Evolutionary conservation across 495 filamentous ascomycete genomes (phyloP), one percentile per base, ranked within the genome.

Genomic region (Penicillium mononematosum): DNA sequence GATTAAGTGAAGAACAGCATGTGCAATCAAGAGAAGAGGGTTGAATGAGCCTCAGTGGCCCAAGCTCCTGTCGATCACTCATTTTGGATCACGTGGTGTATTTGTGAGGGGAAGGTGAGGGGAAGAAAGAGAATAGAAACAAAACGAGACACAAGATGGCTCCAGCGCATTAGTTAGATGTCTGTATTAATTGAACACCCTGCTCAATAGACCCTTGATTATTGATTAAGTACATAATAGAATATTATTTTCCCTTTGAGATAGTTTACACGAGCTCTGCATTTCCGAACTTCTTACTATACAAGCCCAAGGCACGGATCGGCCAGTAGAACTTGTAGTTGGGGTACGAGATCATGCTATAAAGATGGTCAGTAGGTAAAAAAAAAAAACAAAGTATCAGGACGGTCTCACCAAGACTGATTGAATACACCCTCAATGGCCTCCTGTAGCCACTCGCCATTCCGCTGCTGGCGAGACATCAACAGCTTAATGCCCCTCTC

Each of bases 271-370:
- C 14, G 22, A 85, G 57, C 50, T 73, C 81, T 55, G 83, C 78
- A 58, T 92, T 80, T 3, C 89, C 90, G 60, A 88, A 96, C 57
- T 78, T 82, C 65, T 74, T 82, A 16, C 89, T 87, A 76, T 87
- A 98, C 82, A 96, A 85, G 9, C 94, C 94, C 29, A 98, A 69
- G 5, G 94, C 94, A 64, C 93, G 95, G 63, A 97, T 91, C 7
- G 94, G 86, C 72, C 97, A 98, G 51, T 87, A 89, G 72, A 96
- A 92, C 78, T 98, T 98, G 79, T 98, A 98, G 75, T 98, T 98
- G 55, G 94, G 94, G 67, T 98, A 98, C 4, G 93, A 94, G 54
- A 98, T 98, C 93, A 98, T 98, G 74, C 87, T 89, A 63, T 29
- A 56, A 50, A 11, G 9, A 32, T 16, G 1, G 54, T 69, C 89